Base-by-base conservation (phyloP, 805 yeast species). In the Debaryomyces tyrocola region DNA sequence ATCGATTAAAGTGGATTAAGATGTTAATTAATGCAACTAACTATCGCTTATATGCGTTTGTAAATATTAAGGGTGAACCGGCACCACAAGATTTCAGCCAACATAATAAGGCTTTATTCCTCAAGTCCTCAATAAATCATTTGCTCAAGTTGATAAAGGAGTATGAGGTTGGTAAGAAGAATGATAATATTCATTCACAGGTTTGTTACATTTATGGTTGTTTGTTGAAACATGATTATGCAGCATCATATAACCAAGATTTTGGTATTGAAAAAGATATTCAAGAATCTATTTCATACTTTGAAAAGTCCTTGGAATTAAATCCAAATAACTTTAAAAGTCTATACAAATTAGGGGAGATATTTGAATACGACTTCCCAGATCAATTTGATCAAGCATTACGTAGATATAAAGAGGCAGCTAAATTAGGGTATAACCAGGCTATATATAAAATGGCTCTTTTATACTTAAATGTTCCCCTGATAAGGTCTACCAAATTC, bases 391-490 rank as follows among this genome's bases (percentile, higher is more conserved):
- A 64, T 20, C 50, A 53, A 33, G 75, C 75, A 1, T 52, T 73
- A 35, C 54, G 51, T 17, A 58, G 60, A 42, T 73, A 69, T 54
- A 70, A 60, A 42, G 59, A 62, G 35, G 60, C 74, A 3, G 77
- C 77, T 8, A 64, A 63, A 50, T 53, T 65, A 43, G 77, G 78
- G n/a, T 73, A 73, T 55, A 70, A 71, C 49, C 58, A 67, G 36
- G 77, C 77, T n/a, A 73, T 73, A 45, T 72, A 64, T 54, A 67
- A 69, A 48, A 62, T 73, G 44, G 70, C 75, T 1, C 49, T 71
- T 51, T 53, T 72, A 35, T 67, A 64, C 43, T 59, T 73, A 49
- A 59, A 67, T 40, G 68, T 62, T 6, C 66, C 74, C 6, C 51
- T 56, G 9, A 54, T 63, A 28, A 58, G 77, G 35, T 69, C 73